Conservation (phyloP, 371 early-diverging fungal genomes). For the Mucor saturninus region DNA sequence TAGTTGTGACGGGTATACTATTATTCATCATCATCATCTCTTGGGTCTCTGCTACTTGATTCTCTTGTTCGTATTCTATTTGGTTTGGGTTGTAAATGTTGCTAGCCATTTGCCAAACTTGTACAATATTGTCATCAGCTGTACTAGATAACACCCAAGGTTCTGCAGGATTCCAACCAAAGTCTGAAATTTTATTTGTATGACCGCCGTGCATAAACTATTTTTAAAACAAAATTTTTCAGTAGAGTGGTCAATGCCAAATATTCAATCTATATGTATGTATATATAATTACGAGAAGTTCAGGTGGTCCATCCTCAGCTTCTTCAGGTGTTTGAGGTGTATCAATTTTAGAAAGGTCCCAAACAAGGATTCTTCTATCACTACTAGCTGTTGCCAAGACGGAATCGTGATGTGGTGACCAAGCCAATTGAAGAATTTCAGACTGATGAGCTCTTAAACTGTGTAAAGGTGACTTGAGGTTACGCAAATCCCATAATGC, state of each 20-base stretch:
- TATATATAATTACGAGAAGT: conserved; percentile 68
- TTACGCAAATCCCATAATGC: conserved; percentile 98
- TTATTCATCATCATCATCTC: conserved; percentile 1
- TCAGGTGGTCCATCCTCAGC: conserved; percentile 98
- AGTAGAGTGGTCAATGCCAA: neutral
- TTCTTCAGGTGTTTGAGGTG: conserved; percentile 91
- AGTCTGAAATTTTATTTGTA: conserved; percentile 96
- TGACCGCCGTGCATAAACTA: conserved; percentile 99
- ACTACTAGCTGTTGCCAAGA: conserved; percentile 91
- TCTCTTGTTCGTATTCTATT: neutral
- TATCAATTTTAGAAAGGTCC: conserved; percentile 93
- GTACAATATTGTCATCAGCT: conserved; percentile 97
- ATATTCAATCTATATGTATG: no score
- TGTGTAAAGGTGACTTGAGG: conserved; percentile 77
- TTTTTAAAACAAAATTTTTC: neutral
- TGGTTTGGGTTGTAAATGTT: conserved; percentile 23
- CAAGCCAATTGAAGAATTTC: conserved; percentile 96
- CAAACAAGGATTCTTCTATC: conserved; percentile 97
- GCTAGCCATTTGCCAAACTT: conserved; percentile 96
- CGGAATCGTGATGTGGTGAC: conserved; percentile 93
- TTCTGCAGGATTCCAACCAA: conserved; percentile 97
- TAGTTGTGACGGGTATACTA: neutral
- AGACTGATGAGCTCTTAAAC: conserved; percentile 87
- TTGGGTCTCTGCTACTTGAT: neutral
- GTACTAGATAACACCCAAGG: conserved; percentile 96